Base-by-base conservation (phyloP, 495 filamentous ascomycete species). In the Daldinia caldariorum region DNA sequence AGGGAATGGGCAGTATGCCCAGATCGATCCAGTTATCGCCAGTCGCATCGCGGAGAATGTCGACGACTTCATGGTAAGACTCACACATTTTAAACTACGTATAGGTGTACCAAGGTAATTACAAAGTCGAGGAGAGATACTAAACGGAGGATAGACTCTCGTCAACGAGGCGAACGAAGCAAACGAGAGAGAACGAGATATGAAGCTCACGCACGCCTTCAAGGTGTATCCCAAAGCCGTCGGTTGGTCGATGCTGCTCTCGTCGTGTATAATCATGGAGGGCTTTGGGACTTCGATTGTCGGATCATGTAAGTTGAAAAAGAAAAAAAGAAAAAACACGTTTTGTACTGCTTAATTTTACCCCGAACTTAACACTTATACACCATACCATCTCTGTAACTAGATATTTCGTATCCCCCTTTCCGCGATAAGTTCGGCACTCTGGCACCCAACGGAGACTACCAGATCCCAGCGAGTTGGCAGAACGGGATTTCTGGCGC, bases 201-300 rank as follows among this genome's bases (percentile, higher is more conserved):
- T 82, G 80, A 77, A 70, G 16, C 71, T 82, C 32, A 68, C 63
- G 20, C 71, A 82, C 60, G 79, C 79, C 12, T 77, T 82, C 66
- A 78, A 69, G 57, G 60, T 82, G 18, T 82, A 81, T 62, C 79
- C 79, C 0, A 83, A 83, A 58, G 80, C 80, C 41, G 72, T 83
- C 35, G 82, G 64, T 4, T 86, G 83, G 83, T 82, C 79, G 32
- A 70, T 86, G 67, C 73, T 85, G n/a, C 79, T 86, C 22, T 83
- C 80, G 8, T 81, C 82, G 4, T 80, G 79, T 71, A 79, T 86
- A 32, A 79, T 80, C 57, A 86, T 86, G 84, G 83, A 86, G 70
- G 84, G 84, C 12, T 86, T 83, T 64, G 83, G 84, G 72, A 77
- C 84, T 14, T 61, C 75, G 0, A 59, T 77, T 8, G 73, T 77